Percentiles rank a stretch among this genome's conserved stretches.
Conservation (phyloP, 2,329 filamentous ascomycete genomes). For the Gyromitra esculenta region DNA sequence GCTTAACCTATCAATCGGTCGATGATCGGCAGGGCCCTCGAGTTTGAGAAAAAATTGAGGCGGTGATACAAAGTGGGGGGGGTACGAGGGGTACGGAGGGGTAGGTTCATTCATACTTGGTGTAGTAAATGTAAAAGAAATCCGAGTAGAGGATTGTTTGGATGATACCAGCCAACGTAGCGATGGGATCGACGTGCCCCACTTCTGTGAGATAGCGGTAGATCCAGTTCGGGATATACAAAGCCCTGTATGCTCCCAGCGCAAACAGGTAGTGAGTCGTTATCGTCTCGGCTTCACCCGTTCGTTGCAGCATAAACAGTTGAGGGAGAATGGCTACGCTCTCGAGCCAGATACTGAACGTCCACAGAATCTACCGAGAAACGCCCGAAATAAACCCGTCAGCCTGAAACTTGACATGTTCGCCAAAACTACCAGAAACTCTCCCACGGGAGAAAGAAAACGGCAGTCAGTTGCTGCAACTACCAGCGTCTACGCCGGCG, state of each 20-base stretch:
- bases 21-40: conserved; percentile 49
- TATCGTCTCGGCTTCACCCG: conserved; percentile 98
- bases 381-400: conserved; percentile 47
- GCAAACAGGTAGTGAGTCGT: conserved; percentile 98
- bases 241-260: conserved; percentile 85
- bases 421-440: conserved; percentile 41
- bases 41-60: conserved; percentile 18
- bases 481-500: conserved; percentile 30
- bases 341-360: conserved; percentile 98
- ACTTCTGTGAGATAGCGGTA: conserved; percentile 83
- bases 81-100: conserved; percentile 32
- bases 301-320: conserved; percentile 97
- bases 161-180: conserved; percentile 85
- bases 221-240: conserved; percentile 99
- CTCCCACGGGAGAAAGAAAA: conserved; percentile 41
- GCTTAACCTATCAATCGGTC: conserved; percentile 53
- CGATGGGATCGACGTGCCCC: conserved; percentile 83
- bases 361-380: conserved; percentile 80
- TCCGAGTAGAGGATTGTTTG: conserved; percentile 97
- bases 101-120: conserved; percentile 70
- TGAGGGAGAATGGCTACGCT: conserved; percentile 95
- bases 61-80: conserved; percentile 37
- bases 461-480: conserved; percentile 31
- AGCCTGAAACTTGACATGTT: conserved; percentile 49
- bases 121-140: conserved; percentile 99